A percentile compares a stretch with the other conserved stretches of the same genome.
Conservation (phyloP, 306 rosid species). For the Ormosia semicastrata region DNA sequence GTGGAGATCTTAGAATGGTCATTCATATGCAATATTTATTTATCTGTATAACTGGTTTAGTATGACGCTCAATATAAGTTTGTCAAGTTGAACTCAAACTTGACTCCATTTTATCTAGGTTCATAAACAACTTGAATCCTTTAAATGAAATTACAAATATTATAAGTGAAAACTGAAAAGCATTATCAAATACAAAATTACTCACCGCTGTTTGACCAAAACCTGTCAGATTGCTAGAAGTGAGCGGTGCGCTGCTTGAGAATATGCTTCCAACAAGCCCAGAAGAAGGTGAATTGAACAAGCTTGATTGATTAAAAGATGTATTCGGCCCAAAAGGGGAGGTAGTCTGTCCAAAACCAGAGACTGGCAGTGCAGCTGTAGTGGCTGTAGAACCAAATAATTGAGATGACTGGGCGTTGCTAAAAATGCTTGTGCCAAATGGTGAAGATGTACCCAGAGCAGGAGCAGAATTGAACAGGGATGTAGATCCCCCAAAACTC, state of each 20-base stretch:
- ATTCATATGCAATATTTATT: slow-evolving; percentile 1
- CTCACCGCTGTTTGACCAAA: slow-evolving; percentile 69
- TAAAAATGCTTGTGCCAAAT: slow-evolving; percentile 52
- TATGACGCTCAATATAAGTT: neutral
- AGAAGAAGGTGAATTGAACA: slow-evolving; percentile 58
- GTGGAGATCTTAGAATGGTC: neutral
- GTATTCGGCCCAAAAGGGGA: slow-evolving; percentile 55
- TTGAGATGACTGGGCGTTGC: slow-evolving; percentile 56
- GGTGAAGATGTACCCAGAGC: slow-evolving; percentile 50
- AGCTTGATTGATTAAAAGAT: slow-evolving; percentile 36
- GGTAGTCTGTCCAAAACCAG: slow-evolving; percentile 54
- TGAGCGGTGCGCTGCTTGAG: slow-evolving; percentile 50
- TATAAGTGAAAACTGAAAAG: neutral
- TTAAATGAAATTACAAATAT: neutral
- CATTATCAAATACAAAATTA: slow-evolving; percentile 13
- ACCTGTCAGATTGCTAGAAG: slow-evolving; percentile 48
- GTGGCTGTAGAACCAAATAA: slow-evolving; percentile 54
- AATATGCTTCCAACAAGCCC: slow-evolving; percentile 59
- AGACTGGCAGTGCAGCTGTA: slow-evolving; percentile 47
- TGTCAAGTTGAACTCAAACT: slow-evolving; percentile 1
- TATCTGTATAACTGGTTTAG: neutral
- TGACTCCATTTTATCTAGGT: neutral
- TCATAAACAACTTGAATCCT: neutral
- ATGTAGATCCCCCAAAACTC: slow-evolving; percentile 36
- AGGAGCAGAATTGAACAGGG: slow-evolving; percentile 52